A percentile compares a stretch with the other conserved stretches of the same genome.
These are phyloP conservation scores for Cytospora leucostoma DNA, from an alignment of 2,329 filamentous ascomycete genomes.

Conservation along the genomic window DNA sequence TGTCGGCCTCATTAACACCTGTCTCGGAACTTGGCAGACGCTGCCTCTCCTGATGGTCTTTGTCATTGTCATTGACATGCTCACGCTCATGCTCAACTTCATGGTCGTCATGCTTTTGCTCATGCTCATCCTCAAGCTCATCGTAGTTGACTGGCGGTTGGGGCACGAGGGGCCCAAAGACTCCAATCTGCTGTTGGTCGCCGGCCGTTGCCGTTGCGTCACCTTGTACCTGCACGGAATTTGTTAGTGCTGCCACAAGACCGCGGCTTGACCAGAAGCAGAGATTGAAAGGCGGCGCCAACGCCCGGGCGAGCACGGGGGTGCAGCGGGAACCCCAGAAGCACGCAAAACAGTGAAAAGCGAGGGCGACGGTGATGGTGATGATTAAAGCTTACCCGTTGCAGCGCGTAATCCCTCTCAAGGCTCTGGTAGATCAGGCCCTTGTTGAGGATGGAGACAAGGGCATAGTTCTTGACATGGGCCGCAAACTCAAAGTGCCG, in stretches of 20 bases:
- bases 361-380: slow-evolving; percentile 10
- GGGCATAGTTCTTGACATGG: slow-evolving; percentile 64
- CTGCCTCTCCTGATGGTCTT: slow-evolving; percentile 30
- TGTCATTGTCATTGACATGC: slow-evolving; percentile 32
- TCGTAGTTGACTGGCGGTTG: slow-evolving; percentile 46
- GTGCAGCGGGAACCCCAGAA: slow-evolving; percentile 1
- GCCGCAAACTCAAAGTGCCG: slow-evolving; percentile 64
- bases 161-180: slow-evolving; percentile 58
- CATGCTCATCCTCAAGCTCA: slow-evolving; percentile 42
- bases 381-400: slow-evolving; percentile 46
- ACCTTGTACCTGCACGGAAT: slow-evolving; percentile 51
- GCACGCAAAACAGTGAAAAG: slow-evolving; percentile 14
- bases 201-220: slow-evolving; percentile 50
- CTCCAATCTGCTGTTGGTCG: slow-evolving; percentile 48
- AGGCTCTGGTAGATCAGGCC: slow-evolving; percentile 62
- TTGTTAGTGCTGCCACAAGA: slow-evolving; percentile 41
- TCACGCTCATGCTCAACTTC: slow-evolving; percentile 40
- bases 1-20: slow-evolving; percentile 38
- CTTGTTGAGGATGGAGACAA: slow-evolving; percentile 64
- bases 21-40: slow-evolving; percentile 30
- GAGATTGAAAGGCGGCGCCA: slow-evolving; percentile 20
- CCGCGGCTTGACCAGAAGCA: slow-evolving; percentile 25
- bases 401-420: slow-evolving; percentile 55
- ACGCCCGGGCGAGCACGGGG: slow-evolving; percentile 5
- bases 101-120: slow-evolving; percentile 18